phyloP scores from a whole-genome alignment of 2,329 filamentous ascomycete species.

The Epicoccum nigrum region DNA sequence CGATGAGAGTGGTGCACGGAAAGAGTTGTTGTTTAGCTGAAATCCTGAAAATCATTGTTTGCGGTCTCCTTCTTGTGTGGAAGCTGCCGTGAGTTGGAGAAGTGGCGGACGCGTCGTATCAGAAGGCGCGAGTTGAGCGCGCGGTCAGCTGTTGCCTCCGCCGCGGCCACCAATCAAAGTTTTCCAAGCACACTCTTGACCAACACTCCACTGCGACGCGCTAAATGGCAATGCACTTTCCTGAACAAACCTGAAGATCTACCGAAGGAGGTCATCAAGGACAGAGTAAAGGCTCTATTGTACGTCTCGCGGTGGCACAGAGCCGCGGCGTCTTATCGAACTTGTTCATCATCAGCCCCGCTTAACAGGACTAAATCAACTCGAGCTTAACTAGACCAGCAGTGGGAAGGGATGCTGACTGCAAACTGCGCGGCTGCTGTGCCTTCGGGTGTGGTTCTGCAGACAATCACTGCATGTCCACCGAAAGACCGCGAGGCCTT shows the following conservation, averaged over 20 bases:
- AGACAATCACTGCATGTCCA: conserved; percentile 23
- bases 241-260: no score
- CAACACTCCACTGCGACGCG: conserved; percentile 1
- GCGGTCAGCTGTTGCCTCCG: conserved; percentile 27
- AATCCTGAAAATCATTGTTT: conserved; percentile 5
- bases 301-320: background rate
- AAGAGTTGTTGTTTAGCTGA: background rate
- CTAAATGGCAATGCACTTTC: background rate
- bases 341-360: background rate
- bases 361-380: no score
- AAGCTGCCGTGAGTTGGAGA: conserved; percentile 5
- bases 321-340: background rate
- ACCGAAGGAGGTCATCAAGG: background rate
- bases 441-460: conserved; percentile 20
- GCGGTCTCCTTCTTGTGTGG: background rate
- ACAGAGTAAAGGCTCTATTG: background rate
- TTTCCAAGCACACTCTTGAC: background rate
- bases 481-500: conserved; percentile 29
- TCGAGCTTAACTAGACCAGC: background rate
- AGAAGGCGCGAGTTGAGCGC: conserved; percentile 20
- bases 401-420: conserved; percentile 12
- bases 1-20: background rate
- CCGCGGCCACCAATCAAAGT: conserved; percentile 13
- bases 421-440: background rate
- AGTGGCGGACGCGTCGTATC: conserved; percentile 16